Conservation (phyloP, 139 green algal species). For the Nannochloris sp. region DNA sequence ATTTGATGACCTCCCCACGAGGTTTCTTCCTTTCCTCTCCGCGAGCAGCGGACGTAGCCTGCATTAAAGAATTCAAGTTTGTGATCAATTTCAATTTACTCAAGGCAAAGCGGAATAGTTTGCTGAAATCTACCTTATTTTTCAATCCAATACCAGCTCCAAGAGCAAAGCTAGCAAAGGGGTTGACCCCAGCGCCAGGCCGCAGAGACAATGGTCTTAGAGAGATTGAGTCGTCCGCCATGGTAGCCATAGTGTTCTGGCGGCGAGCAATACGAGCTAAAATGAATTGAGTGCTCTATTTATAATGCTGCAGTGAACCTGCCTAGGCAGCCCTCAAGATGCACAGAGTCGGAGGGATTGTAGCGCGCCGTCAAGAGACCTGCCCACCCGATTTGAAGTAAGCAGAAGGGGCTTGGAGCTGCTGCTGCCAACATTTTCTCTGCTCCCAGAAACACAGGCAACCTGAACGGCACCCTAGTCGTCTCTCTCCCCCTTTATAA, state of each 20-base stretch:
- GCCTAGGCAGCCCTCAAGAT: no score
- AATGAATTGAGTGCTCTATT: no score
- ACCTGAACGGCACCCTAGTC: no score
- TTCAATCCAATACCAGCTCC: constrained; percentile 52
- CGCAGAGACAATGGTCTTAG: constrained; percentile 47
- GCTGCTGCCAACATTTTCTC: no score
- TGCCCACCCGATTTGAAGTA: no score
- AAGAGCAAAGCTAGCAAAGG: constrained; percentile 63
- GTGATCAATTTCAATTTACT: not conserved
- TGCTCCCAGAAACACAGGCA: no score
- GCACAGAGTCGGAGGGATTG: no score
- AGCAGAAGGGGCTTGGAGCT: no score
- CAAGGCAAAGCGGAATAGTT: not conserved
- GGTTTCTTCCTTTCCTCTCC: constrained; percentile 44
- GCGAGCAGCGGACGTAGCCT: not conserved
- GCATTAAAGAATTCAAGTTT: not conserved
- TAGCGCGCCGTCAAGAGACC: no score
- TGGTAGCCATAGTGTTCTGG: not conserved
- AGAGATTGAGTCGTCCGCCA: constrained; percentile 14
- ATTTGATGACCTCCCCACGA: constrained; percentile 44
- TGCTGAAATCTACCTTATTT: constrained; percentile 39
- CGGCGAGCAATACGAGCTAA: no score
- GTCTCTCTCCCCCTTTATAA: no score
- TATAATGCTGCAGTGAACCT: no score
- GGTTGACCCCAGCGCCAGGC: constrained; percentile 47